Evolutionary conservation across 176 grass and related monocot species (phyloP).

Genomic region (Musa itinerans): DNA sequence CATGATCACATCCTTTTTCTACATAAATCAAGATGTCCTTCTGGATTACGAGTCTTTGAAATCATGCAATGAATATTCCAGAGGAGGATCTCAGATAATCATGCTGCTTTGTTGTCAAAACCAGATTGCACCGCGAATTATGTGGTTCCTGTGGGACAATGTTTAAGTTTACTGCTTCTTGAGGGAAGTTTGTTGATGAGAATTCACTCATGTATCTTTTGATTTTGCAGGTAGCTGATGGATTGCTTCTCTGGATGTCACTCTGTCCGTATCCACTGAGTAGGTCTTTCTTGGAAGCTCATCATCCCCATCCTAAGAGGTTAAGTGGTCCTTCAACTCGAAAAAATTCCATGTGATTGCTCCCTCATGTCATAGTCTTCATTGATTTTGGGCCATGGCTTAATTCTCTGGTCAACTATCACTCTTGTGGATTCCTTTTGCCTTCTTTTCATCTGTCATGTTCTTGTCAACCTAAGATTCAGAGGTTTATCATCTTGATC

Average conservation of each 20-base stretch:
- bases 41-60: background rate
- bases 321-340: background rate
- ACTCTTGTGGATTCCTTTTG: background rate
- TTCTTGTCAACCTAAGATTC: background rate
- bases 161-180: background rate
- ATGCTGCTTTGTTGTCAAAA: background rate
- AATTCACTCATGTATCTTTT: background rate
- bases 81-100: background rate
- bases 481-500: background rate
- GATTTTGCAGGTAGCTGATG: background rate
- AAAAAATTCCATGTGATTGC: background rate
- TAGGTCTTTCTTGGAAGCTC: background rate
- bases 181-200: background rate
- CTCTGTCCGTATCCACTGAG: background rate
- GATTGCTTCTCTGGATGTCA: background rate
- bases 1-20: background rate
- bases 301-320: slow-evolving; percentile 4
- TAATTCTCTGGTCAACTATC: background rate
- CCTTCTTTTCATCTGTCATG: background rate
- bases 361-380: background rate
- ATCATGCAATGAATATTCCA: slow-evolving; percentile 7
- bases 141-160: background rate
- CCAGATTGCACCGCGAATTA: background rate
- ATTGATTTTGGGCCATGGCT: background rate
- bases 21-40: background rate